phyloP scores from a whole-genome alignment of 495 filamentous ascomycete species.

The Xylaria acuta region DNA sequence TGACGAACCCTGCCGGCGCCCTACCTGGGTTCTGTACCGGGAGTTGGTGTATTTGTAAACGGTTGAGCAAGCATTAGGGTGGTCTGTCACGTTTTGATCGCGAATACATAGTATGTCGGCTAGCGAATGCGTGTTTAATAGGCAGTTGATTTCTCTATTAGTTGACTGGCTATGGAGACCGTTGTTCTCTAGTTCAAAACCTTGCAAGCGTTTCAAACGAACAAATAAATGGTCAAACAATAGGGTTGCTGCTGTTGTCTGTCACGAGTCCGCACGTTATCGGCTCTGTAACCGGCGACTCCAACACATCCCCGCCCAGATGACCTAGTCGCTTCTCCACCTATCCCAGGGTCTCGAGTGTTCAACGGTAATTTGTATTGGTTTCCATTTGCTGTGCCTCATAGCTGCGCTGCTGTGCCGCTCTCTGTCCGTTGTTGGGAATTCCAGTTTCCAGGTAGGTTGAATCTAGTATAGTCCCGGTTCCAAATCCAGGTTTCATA shows the following conservation, averaged over 20 bases:
- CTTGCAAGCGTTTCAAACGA: background rate
- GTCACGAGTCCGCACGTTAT: background rate
- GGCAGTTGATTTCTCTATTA: slow-evolving; percentile 1
- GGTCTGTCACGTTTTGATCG: background rate
- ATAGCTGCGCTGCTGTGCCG: background rate
- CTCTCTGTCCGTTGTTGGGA: slow-evolving; percentile 5
- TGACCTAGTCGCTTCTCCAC: background rate
- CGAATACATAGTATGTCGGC: background rate
- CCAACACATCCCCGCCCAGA: background rate
- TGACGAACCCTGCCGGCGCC: background rate
- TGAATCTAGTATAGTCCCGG: slow-evolving; percentile 11
- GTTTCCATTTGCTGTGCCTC: slow-evolving; percentile 8
- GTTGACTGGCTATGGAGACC: background rate
- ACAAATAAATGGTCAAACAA: background rate
- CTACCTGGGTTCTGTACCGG: background rate
- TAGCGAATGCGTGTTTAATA: no score
- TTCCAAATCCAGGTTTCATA: slow-evolving; percentile 18
- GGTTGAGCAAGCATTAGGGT: background rate
- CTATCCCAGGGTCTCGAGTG: background rate
- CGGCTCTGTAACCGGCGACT: background rate
- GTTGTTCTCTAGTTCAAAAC: background rate
- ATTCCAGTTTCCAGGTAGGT: slow-evolving; percentile 9
- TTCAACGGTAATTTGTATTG: background rate
- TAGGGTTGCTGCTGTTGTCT: background rate
- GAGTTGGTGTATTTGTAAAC: background rate